A percentile compares a stretch with the other conserved stretches of the same genome.
Evolutionary conservation across 495 filamentous ascomycete species (phyloP).

Genomic region (Penicillium pancosmium): DNA sequence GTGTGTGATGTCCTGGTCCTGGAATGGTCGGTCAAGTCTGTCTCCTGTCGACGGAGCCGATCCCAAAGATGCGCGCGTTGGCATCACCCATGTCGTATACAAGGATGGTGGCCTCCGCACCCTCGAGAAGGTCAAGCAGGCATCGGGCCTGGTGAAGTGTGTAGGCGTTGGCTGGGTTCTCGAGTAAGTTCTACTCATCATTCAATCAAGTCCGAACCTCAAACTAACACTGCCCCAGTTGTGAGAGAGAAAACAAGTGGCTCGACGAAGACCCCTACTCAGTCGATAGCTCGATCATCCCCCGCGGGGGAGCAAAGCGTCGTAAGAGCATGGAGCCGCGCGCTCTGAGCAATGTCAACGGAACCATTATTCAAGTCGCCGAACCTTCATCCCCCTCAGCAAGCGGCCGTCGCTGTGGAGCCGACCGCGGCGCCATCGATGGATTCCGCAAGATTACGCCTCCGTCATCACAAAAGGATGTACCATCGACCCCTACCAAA

Average conservation of each 20-base stretch:
- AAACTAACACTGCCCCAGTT: conserved; percentile 48
- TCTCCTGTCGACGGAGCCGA: conserved; percentile 34
- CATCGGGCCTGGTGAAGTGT: conserved; percentile 74
- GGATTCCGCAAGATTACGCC: conserved; percentile 39
- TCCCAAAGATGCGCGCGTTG: conserved; percentile 58
- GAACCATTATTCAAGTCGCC: conserved; percentile 49
- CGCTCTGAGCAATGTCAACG: conserved; percentile 72
- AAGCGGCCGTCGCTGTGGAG: conserved; percentile 33
- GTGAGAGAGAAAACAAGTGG: conserved; percentile 79
- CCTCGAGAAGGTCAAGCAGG: conserved; percentile 80
- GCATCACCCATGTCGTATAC: conserved; percentile 93
- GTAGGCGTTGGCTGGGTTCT: conserved; percentile 89
- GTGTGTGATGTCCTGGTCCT: conserved; percentile 81
- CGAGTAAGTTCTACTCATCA: conserved; percentile 57
- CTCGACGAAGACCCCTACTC: conserved; percentile 68
- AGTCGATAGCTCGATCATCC: conserved; percentile 70
- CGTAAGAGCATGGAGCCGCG: conserved; percentile 93
- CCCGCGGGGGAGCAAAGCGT: conserved; percentile 74
- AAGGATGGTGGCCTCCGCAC: conserved; percentile 90
- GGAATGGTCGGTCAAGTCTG: conserved; percentile 64
- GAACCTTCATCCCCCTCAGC: conserved; percentile 36
- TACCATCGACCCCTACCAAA: conserved; percentile 27
- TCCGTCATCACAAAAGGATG: conserved; percentile 21
- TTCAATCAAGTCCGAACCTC: neutral
- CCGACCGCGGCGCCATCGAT: conserved; percentile 40